Percentiles rank a stretch among this genome's conserved stretches.
phyloP scores from a whole-genome alignment of 1,284 basidiomycete species.

The Marasmius oreades region DNA sequence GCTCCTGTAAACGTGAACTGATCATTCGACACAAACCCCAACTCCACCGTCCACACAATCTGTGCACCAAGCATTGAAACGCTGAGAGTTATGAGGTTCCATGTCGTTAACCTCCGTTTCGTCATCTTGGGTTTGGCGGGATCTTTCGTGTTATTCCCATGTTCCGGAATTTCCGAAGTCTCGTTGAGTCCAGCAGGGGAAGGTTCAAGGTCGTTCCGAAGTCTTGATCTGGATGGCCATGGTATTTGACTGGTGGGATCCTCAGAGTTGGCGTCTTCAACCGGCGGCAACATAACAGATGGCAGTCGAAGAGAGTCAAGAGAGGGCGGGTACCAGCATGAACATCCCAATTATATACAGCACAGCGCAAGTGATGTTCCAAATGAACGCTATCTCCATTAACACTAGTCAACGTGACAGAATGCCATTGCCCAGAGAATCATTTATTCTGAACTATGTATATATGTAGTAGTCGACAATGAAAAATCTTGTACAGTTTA shows the following conservation, averaged over 20 bases:
- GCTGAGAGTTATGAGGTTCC: constrained; percentile 73
- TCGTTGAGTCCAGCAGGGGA: constrained; percentile 17
- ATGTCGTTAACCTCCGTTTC: constrained; percentile 50
- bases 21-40: constrained; percentile 59
- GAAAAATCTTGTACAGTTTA: too few relatives aligned
- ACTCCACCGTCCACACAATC: constrained; percentile 88
- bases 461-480: too few relatives aligned
- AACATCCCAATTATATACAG: constrained; percentile 2
- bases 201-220: constrained; percentile 21
- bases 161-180: constrained; percentile 16
- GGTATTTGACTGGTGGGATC: constrained; percentile 72
- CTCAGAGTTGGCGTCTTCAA: constrained; percentile 53
- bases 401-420: background rate
- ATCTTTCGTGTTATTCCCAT: constrained; percentile 18
- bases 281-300: constrained; percentile 49
- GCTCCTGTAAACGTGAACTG: constrained; percentile 12
- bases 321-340: background rate
- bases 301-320: constrained; percentile 9
- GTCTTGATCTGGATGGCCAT: constrained; percentile 57
- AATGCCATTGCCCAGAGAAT: too few relatives aligned
- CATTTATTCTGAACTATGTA: too few relatives aligned
- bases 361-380: background rate
- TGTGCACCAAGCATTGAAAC: constrained; percentile 91
- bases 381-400: background rate
- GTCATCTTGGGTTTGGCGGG: constrained; percentile 20